Conservation (phyloP, 495 filamentous ascomycete species). For the Choiromyces venosus region DNA sequence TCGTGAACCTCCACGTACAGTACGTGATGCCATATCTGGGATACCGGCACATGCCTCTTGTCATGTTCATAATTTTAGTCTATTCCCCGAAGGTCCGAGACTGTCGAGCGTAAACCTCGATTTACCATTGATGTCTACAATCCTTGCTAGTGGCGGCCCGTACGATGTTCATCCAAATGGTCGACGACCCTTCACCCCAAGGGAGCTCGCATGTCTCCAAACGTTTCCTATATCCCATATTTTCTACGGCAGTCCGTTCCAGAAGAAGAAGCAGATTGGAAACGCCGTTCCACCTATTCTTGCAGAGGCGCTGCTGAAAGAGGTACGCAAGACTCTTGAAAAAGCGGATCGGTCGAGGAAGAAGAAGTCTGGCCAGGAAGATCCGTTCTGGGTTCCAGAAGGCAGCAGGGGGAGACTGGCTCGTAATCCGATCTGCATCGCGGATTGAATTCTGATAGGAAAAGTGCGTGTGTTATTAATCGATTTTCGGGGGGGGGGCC, state of each 20-base stretch:
- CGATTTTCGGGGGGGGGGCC: not conserved
- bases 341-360: slow-evolving; percentile 50
- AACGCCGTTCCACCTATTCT: slow-evolving; percentile 75
- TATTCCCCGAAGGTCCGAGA: slow-evolving; percentile 26
- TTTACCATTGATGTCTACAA: slow-evolving; percentile 53
- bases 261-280: slow-evolving; percentile 67
- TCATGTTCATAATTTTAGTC: slow-evolving; percentile 48
- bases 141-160: slow-evolving; percentile 65
- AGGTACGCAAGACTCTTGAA: slow-evolving; percentile 55
- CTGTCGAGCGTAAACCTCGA: slow-evolving; percentile 46
- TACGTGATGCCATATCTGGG: slow-evolving; percentile 45
- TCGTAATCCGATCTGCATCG: not conserved
- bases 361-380: not conserved
- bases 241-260: slow-evolving; percentile 49
- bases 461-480: not conserved
- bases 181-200: slow-evolving; percentile 57
- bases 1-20: slow-evolving; percentile 32
- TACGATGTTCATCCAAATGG: slow-evolving; percentile 67
- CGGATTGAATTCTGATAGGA: not conserved
- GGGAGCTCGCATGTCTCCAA: slow-evolving; percentile 71
- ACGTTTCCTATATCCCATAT: slow-evolving; percentile 63
- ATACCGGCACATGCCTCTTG: slow-evolving; percentile 47
- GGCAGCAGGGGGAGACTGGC: not conserved
- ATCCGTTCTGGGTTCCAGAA: not conserved
- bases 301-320: slow-evolving; percentile 55